A percentile compares a stretch with the other conserved stretches of the same genome.
Evolutionary conservation across 306 rosid genomes (phyloP).

Genomic region (Cucurbita maxima): DNA sequence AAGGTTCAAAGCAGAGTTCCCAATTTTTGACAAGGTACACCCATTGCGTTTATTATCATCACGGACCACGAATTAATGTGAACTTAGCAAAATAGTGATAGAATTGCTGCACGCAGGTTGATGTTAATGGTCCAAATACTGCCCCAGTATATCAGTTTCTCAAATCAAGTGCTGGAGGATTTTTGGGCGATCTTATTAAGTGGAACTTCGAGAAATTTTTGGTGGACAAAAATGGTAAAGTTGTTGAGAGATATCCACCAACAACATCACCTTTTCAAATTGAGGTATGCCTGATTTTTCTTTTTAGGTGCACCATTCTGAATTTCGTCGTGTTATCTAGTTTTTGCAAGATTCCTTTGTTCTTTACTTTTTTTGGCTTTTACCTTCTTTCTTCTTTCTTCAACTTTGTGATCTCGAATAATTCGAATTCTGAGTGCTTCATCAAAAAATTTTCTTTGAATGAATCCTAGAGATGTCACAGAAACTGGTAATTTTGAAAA

Average conservation of each 20-base stretch:
- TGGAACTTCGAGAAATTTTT: slow-evolving; percentile 98
- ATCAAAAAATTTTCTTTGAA: too few relatives aligned
- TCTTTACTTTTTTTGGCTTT: background rate
- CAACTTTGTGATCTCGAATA: too few relatives aligned
- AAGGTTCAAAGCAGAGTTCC: slow-evolving; percentile 84
- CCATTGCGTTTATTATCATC: background rate
- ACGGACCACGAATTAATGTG: background rate
- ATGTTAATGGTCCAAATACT: slow-evolving; percentile 92
- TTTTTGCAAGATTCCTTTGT: background rate
- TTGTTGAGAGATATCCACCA: slow-evolving; percentile 78
- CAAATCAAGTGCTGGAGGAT: slow-evolving; percentile 84
- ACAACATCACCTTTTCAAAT: slow-evolving; percentile 95
- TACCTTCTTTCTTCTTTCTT: too few relatives aligned
- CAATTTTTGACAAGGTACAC: slow-evolving; percentile 85
- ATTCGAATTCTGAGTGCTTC: too few relatives aligned
- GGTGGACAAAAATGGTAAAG: slow-evolving; percentile 91
- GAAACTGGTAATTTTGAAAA: too few relatives aligned
- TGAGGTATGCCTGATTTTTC: slow-evolving; percentile 41
- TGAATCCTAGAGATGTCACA: too few relatives aligned
- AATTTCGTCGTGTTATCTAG: background rate
- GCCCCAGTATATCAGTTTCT: slow-evolving; percentile 87
- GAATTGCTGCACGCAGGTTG: slow-evolving; percentile 46
- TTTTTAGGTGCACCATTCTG: background rate
- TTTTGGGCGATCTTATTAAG: slow-evolving; percentile 70
- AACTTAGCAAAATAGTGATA: slow-evolving; percentile 5